Percentiles rank a stretch among this genome's conserved stretches.
These are phyloP conservation scores for Buxus sempervirens DNA, from an alignment of 164 flowering plant species.

Conservation along the genomic window DNA sequence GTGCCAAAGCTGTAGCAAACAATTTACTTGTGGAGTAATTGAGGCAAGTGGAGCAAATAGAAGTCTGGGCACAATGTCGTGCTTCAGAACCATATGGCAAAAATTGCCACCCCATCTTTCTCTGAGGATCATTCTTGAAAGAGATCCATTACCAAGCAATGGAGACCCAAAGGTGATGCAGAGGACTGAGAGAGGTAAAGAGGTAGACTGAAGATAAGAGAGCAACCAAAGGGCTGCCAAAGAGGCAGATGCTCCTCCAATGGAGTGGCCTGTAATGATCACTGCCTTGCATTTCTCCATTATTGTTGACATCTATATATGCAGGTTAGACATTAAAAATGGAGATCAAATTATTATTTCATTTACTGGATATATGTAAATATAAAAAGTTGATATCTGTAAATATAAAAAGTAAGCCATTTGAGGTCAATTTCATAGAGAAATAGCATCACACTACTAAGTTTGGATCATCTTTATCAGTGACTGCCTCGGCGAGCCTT, in stretches of 20 bases:
- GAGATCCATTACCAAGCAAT: conserved; percentile 56
- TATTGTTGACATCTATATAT: conserved; percentile 37
- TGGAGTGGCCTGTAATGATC: conserved; percentile 70
- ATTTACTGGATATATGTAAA: too few species aligned
- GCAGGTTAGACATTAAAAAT: neutral
- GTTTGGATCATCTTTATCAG: too few species aligned
- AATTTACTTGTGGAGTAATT: conserved; percentile 18
- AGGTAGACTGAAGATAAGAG: conserved; percentile 28
- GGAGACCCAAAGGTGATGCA: conserved; percentile 87
- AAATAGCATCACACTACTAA: too few species aligned
- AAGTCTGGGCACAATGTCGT: conserved; percentile 64
- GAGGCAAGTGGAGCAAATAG: conserved; percentile 41
- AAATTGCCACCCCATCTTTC: conserved; percentile 64
- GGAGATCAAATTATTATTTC: too few species aligned
- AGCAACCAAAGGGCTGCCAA: conserved; percentile 66
- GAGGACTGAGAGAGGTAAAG: conserved; percentile 30
- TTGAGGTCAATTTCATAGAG: too few species aligned
- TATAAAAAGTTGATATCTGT: too few species aligned
- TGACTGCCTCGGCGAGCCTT: too few species aligned
- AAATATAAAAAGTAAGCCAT: too few species aligned
- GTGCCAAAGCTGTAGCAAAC: conserved; percentile 36
- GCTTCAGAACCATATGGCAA: conserved; percentile 49
- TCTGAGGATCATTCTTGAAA: conserved; percentile 46
- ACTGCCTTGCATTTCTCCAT: conserved; percentile 43
- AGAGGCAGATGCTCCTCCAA: conserved; percentile 67